Evolutionary conservation across 345 rosid genomes (phyloP).

Genomic region (Moringa oleifera): DNA sequence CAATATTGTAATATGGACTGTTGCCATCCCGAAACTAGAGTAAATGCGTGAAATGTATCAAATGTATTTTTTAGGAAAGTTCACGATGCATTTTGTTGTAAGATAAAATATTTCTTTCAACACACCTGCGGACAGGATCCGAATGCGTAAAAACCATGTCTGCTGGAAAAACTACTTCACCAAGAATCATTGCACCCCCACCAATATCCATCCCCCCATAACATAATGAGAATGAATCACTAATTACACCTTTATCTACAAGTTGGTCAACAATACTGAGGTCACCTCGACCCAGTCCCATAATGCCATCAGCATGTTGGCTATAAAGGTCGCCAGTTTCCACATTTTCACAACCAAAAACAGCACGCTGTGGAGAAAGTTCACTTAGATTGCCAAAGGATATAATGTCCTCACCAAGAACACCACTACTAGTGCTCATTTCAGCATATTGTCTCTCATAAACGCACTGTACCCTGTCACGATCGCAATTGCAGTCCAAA

Average conservation of each 20-base stretch:
- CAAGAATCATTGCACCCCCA: slow-evolving; percentile 96
- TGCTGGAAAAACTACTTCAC: slow-evolving; percentile 57
- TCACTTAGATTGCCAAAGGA: slow-evolving; percentile 82
- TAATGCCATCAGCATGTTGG: slow-evolving; percentile 92
- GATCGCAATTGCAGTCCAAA: slow-evolving; percentile 68
- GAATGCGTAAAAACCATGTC: slow-evolving; percentile 68
- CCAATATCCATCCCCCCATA: slow-evolving; percentile 96
- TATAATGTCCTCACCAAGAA: slow-evolving; percentile 70
- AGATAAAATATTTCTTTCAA: slow-evolving; percentile 26
- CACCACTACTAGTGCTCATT: slow-evolving; percentile 86
- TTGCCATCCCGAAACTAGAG: slow-evolving; percentile 99
- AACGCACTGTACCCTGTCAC: slow-evolving; percentile 48
- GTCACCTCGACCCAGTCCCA: slow-evolving; percentile 93
- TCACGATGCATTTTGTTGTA: slow-evolving; percentile 25
- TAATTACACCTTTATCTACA: slow-evolving; percentile 69
- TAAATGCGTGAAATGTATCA: slow-evolving; percentile 83
- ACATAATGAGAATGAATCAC: slow-evolving; percentile 85
- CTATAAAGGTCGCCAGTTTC: slow-evolving; percentile 92
- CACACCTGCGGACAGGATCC: slow-evolving; percentile 77
- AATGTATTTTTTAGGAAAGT: slow-evolving; percentile 44
- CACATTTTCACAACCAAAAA: slow-evolving; percentile 81
- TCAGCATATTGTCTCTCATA: slow-evolving; percentile 92
- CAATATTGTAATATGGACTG: slow-evolving; percentile 98
- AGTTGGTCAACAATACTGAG: slow-evolving; percentile 89
- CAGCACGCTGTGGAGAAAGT: slow-evolving; percentile 68